Conservation (phyloP, 345 rosid species). For the Pugionium dolabratum region DNA sequence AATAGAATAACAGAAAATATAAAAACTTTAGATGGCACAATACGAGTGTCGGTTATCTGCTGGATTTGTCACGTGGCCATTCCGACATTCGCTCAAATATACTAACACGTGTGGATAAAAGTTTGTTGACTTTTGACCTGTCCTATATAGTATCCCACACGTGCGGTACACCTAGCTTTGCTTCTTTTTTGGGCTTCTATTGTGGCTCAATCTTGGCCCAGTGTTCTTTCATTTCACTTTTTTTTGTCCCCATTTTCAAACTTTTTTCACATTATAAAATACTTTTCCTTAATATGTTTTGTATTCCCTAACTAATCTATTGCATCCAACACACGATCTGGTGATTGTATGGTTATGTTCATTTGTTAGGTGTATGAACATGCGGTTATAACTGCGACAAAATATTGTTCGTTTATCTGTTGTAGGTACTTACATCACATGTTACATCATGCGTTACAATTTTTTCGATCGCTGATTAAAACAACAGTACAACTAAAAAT, state of each 20-base stretch:
- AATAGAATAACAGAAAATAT: not conserved
- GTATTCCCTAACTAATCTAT: no score
- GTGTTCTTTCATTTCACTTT: not conserved
- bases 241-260: not conserved
- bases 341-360: no score
- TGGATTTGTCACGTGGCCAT: constrained; percentile 38
- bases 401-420: no score
- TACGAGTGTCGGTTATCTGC: constrained; percentile 34
- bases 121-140: constrained; percentile 25
- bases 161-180: constrained; percentile 31
- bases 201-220: constrained; percentile 31
- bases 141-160: constrained; percentile 29
- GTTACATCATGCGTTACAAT: no score
- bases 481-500: no score
- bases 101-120: constrained; percentile 32
- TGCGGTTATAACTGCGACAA: no score
- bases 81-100: constrained; percentile 28
- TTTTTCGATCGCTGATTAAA: no score
- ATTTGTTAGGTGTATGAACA: no score
- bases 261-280: not conserved
- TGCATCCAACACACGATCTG: no score
- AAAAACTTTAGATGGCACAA: constrained; percentile 19
- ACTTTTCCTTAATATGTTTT: no score
- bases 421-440: no score
- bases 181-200: constrained; percentile 34